Percentiles rank a stretch among this genome's conserved stretches.
These are phyloP conservation scores for Isabelozyma gotoi DNA, from an alignment of 805 yeast genomes.

Conservation along the genomic window DNA sequence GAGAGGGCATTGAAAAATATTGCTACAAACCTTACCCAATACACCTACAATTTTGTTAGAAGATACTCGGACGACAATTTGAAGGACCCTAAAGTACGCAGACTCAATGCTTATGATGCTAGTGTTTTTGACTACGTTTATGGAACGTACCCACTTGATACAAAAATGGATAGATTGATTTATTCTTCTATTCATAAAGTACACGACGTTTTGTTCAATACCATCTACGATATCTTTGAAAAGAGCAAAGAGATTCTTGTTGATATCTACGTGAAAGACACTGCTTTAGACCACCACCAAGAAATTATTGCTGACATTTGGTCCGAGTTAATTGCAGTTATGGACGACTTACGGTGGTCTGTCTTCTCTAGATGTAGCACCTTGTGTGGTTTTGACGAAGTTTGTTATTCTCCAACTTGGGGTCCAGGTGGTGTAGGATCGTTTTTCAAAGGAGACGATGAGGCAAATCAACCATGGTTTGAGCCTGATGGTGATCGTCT, in stretches of 20 bases:
- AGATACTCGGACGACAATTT: constrained; percentile 34
- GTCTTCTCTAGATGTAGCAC: constrained; percentile 40
- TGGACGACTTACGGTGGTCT: constrained; percentile 37
- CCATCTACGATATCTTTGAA: constrained; percentile 35
- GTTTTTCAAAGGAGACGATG: neutral
- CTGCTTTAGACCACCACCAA: constrained; percentile 2
- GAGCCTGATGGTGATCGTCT: constrained; percentile 9
- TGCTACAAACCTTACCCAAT: constrained; percentile 35
- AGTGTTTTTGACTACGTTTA: constrained; percentile 50
- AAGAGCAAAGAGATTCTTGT: constrained; percentile 24
- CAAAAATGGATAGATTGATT: constrained; percentile 47
- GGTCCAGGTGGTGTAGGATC: constrained; percentile 39
- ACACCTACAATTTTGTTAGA: constrained; percentile 45
- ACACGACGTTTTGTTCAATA: constrained; percentile 33
- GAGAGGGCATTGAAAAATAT: constrained; percentile 22
- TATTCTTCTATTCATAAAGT: constrained; percentile 48
- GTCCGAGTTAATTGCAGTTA: constrained; percentile 11
- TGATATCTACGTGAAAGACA: constrained; percentile 12
- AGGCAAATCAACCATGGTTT: constrained; percentile 1
- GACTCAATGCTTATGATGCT: constrained; percentile 23
- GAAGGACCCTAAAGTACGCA: constrained; percentile 9
- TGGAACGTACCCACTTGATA: constrained; percentile 35
- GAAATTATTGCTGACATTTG: constrained; percentile 4
- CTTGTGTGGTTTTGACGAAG: constrained; percentile 45
- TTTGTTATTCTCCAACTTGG: constrained; percentile 62